Conservation (phyloP, 169 alveolate genomes). For the Condylostoma magnum region DNA sequence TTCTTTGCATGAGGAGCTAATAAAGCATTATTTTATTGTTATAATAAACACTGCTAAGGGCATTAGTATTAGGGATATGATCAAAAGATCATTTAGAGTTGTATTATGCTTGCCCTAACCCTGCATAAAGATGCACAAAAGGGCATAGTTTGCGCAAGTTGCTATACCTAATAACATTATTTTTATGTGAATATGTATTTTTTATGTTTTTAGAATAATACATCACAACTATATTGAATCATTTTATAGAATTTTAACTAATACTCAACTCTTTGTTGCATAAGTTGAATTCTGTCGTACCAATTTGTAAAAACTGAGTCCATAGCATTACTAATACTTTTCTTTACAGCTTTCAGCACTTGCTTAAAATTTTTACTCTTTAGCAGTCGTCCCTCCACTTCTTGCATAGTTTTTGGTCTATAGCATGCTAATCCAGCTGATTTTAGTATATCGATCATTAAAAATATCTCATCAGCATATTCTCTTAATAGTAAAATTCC, state of each 20-base stretch:
- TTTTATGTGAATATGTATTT: too few relatives aligned
- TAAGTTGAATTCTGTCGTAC: constrained; percentile 30
- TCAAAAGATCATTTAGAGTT: too few relatives aligned
- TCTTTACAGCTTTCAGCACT: constrained; percentile 21
- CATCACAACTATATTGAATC: too few relatives aligned
- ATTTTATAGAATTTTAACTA: neutral
- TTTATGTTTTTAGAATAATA: too few relatives aligned
- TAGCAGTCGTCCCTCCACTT: constrained; percentile 70
- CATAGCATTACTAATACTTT: constrained; percentile 8
- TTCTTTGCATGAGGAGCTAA: too few relatives aligned
- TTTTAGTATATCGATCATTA: constrained; percentile 82
- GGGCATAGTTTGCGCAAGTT: too few relatives aligned
- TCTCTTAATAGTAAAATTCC: constrained; percentile 90
- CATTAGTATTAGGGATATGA: too few relatives aligned
- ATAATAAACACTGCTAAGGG: too few relatives aligned
- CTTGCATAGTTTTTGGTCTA: constrained; percentile 86
- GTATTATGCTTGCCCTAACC: too few relatives aligned
- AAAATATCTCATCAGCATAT: constrained; percentile 81
- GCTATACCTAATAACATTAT: too few relatives aligned
- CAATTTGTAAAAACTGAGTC: constrained; percentile 23
- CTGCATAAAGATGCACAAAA: too few relatives aligned
- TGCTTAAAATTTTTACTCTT: neutral
- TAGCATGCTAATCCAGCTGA: constrained; percentile 94
- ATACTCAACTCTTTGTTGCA: constrained; percentile 26
- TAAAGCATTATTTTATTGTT: too few relatives aligned